These are phyloP conservation scores for Barnettozyma sp. DNA, from an alignment of 805 yeast genomes.

Conservation along the genomic window DNA sequence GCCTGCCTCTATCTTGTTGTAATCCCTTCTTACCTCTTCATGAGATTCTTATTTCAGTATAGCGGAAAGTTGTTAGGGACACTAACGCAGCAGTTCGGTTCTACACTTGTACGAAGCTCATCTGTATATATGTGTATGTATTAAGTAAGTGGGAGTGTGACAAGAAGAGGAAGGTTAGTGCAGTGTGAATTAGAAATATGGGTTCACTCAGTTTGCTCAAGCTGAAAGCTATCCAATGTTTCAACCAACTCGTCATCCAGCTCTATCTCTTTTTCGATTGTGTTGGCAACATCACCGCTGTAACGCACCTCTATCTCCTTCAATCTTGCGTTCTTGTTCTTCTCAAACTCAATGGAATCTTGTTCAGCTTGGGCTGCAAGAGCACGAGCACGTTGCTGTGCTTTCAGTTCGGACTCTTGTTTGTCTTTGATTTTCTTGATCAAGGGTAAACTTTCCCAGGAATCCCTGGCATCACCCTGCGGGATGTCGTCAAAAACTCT, in stretches of 20 bases:
- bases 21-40: too few species aligned
- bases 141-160: too few species aligned
- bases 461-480: constrained; percentile 9
- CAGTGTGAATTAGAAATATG: too few species aligned
- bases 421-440: constrained; percentile 18
- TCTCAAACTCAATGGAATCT: constrained; percentile 15
- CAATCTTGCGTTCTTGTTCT: constrained; percentile 15
- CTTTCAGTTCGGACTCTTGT: constrained; percentile 9
- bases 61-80: too few species aligned
- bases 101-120: too few species aligned
- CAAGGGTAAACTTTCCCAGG: constrained; percentile 21
- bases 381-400: constrained; percentile 6
- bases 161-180: too few species aligned
- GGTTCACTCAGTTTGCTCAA: too few species aligned
- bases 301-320: constrained; percentile 18
- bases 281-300: constrained; percentile 6
- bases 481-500: constrained; percentile 19
- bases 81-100: too few species aligned
- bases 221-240: too few species aligned
- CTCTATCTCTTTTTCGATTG: constrained; percentile 9
- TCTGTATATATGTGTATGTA: too few species aligned
- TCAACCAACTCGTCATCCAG: constrained; percentile 5
- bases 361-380: constrained; percentile 17
- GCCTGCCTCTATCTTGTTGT: too few species aligned
- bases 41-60: too few species aligned